These are phyloP conservation scores for Spinacia oleracea DNA, from an alignment of 179 eudicot species.

Conservation along the genomic window DNA sequence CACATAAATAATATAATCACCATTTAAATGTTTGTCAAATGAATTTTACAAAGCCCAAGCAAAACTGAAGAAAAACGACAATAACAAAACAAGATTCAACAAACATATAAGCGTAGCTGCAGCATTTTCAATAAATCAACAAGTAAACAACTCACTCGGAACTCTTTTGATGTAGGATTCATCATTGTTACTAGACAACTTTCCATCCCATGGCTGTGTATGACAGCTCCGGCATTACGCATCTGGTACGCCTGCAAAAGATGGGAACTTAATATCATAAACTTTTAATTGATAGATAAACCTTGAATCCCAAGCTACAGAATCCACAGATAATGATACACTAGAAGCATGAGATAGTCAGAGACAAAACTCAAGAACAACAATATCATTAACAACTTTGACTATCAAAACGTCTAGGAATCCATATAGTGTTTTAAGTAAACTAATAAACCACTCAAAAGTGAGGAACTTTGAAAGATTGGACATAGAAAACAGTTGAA, in stretches of 20 bases:
- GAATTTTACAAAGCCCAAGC: not conserved
- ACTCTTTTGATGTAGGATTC: constrained; percentile 81
- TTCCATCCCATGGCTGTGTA: constrained; percentile 99
- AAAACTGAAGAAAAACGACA: not conserved
- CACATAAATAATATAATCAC: not conserved
- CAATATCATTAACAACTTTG: not conserved
- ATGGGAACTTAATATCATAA: constrained; percentile 4
- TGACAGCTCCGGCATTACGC: constrained; percentile 97
- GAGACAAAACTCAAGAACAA: not conserved
- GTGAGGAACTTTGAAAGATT: not conserved
- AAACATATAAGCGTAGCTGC: not conserved
- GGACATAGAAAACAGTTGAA: not conserved
- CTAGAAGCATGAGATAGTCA: not conserved
- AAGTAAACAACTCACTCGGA: constrained; percentile 52
- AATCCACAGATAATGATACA: not conserved
- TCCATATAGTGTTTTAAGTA: not conserved
- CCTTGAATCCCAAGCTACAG: constrained; percentile 1
- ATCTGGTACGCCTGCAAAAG: constrained; percentile 74
- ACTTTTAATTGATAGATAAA: not conserved
- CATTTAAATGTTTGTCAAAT: not conserved
- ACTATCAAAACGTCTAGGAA: not conserved
- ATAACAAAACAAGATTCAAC: not conserved
- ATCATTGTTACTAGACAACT: constrained; percentile 93
- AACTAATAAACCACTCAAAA: constrained; percentile 10
- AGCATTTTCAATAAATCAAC: constrained; percentile 6